These are phyloP conservation scores for Ceratocystis papillata DNA, from an alignment of 2,329 filamentous ascomycete genomes.

Conservation along the genomic window DNA sequence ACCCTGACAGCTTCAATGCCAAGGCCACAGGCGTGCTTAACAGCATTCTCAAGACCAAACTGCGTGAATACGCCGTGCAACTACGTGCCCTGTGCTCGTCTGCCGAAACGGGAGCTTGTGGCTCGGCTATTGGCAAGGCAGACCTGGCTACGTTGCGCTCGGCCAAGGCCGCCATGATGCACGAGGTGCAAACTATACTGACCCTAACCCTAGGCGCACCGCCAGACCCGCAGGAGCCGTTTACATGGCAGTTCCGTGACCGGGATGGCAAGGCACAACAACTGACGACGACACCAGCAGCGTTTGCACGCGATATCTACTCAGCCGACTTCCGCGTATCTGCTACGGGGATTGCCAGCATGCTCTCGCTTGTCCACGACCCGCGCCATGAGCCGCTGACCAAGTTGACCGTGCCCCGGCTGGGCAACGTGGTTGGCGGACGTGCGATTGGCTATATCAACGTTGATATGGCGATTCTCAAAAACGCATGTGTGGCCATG, in stretches of 20 bases:
- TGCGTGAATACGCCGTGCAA: conserved; percentile 71
- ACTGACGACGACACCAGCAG: conserved; percentile 54
- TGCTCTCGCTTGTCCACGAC: conserved; percentile 78
- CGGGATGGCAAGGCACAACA: conserved; percentile 52
- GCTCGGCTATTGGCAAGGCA: conserved; percentile 32
- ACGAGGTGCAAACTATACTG: conserved; percentile 69
- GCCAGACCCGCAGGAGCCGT: conserved; percentile 55
- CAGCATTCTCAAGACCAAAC: conserved; percentile 65
- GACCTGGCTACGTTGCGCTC: conserved; percentile 35
- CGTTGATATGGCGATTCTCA: conserved; percentile 62
- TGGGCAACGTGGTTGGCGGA: conserved; percentile 73
- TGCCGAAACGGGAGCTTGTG: conserved; percentile 53
- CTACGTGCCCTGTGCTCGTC: conserved; percentile 82
- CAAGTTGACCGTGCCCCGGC: conserved; percentile 62
- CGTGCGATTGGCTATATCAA: conserved; percentile 72
- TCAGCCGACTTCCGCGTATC: conserved; percentile 33
- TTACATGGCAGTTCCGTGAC: conserved; percentile 72
- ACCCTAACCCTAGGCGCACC: conserved; percentile 73
- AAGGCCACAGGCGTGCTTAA: conserved; percentile 60
- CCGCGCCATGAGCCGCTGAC: conserved; percentile 64
- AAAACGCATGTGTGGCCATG: conserved; percentile 64
- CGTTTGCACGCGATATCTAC: conserved; percentile 57
- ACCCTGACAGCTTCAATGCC: conserved; percentile 74
- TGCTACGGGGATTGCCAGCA: conserved; percentile 50
- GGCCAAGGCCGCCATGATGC: conserved; percentile 63